phyloP scores from a whole-genome alignment of 2,329 filamentous ascomycete species.

The Alternaria conjuncta region DNA sequence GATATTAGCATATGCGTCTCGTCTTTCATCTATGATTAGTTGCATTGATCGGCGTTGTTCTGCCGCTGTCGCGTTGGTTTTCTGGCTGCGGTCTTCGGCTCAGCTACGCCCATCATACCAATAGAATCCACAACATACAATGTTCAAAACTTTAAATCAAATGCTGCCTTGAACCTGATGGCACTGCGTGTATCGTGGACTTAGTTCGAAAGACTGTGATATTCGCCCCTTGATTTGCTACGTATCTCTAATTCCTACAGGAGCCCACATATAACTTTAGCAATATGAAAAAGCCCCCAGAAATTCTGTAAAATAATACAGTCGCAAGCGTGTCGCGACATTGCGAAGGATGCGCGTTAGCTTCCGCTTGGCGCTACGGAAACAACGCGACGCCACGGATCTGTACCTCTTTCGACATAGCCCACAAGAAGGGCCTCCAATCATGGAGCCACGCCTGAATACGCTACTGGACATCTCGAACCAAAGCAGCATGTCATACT shows the following conservation, averaged over 20 bases:
- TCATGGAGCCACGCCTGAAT: conserved; percentile 15
- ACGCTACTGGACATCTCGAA: conserved; percentile 9
- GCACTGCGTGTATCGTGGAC: background rate
- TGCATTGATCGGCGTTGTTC: conserved; percentile 12
- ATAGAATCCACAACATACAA: conserved; percentile 5
- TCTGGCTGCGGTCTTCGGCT: background rate
- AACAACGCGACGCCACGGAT: conserved; percentile 6
- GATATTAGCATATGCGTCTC: conserved; percentile 5
- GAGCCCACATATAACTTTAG: background rate
- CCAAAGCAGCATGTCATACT: conserved; percentile 2
- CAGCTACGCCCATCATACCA: background rate
- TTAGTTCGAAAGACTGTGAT: background rate
- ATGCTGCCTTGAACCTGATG: background rate
- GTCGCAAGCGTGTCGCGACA: background rate
- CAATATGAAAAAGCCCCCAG: background rate
- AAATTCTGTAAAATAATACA: background rate
- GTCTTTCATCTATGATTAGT: background rate
- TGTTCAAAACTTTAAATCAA: background rate
- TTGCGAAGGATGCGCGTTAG: conserved; percentile 1
- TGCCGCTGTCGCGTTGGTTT: conserved; percentile 8
- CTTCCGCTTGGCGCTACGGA: conserved; percentile 8
- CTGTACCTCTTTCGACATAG: conserved; percentile 11
- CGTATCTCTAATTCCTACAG: background rate
- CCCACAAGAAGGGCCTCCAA: conserved; percentile 9
- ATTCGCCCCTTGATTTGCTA: too few species aligned